Evolutionary conservation across 2,329 filamentous ascomycete species (phyloP).

Genomic region (Orbilia oligospora): DNA sequence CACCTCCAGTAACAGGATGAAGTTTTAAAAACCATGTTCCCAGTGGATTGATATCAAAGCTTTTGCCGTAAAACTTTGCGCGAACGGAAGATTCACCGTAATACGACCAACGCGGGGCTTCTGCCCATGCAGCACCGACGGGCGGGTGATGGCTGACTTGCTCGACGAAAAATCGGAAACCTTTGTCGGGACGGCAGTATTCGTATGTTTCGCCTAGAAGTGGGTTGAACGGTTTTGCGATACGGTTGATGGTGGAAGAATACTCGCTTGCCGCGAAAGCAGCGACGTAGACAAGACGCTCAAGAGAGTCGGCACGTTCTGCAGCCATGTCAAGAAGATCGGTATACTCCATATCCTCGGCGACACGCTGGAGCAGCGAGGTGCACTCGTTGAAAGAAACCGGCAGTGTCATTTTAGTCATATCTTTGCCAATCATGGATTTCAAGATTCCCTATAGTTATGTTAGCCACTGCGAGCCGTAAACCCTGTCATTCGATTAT

Average conservation of each 20-base stretch:
- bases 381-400: constrained; percentile 99
- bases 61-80: constrained; percentile 97
- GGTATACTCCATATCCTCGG: constrained; percentile 98
- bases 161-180: constrained; percentile 98
- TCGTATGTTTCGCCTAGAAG: constrained; percentile 97
- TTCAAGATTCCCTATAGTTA: constrained; percentile 85
- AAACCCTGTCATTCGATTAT: constrained; percentile 6
- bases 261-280: constrained; percentile 97
- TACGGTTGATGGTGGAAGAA: constrained; percentile 94
- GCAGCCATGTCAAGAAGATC: constrained; percentile 91
- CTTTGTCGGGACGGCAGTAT: constrained; percentile 94
- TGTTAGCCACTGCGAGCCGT: constrained; percentile 62
- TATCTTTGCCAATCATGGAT: constrained; percentile 99
- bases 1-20: constrained; percentile 79
- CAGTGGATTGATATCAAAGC: constrained; percentile 95
- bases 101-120: constrained; percentile 95
- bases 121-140: constrained; percentile 91
- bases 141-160: constrained; percentile 98
- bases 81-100: constrained; percentile 95
- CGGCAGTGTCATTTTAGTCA: constrained; percentile 99
- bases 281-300: constrained; percentile 93
- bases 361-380: constrained; percentile 91
- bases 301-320: constrained; percentile 86
- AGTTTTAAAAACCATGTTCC: constrained; percentile 97
- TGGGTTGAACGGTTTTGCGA: constrained; percentile 98